Evolutionary conservation across 805 yeast species (phyloP).

Genomic region (Saccharomycopsis fodiens): DNA sequence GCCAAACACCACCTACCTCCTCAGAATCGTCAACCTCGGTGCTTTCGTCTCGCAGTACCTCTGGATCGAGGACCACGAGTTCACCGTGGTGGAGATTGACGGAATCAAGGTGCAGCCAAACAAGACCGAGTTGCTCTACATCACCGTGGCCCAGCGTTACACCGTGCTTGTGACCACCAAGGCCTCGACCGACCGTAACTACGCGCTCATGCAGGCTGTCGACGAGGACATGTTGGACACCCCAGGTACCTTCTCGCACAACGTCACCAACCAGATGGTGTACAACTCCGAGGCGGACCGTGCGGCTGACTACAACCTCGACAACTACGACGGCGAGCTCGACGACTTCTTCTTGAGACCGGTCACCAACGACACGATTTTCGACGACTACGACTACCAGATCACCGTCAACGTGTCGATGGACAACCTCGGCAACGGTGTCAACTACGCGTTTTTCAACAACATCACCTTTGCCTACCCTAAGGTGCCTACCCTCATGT

Average conservation of each 20-base stretch:
- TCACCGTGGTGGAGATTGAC: conserved; percentile 86
- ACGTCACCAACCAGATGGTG: conserved; percentile 67
- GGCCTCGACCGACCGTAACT: conserved; percentile 54
- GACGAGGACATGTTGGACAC: conserved; percentile 81
- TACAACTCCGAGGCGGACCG: conserved; percentile 42
- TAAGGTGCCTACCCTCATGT: conserved; percentile 75
- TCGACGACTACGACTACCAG: conserved; percentile 60
- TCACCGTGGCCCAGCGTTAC: conserved; percentile 90
- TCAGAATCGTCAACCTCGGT: conserved; percentile 80
- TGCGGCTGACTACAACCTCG: conserved; percentile 32
- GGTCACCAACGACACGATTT: conserved; percentile 41
- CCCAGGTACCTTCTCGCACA: conserved; percentile 58
- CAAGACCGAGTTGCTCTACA: conserved; percentile 61
- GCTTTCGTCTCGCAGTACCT: conserved; percentile 88
- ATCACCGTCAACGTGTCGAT: conserved; percentile 69
- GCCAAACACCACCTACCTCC: conserved; percentile 78
- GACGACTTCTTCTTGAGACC: conserved; percentile 83
- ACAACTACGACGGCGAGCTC: conserved; percentile 34
- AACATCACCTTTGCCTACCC: conserved; percentile 72
- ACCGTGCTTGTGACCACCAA: conserved; percentile 72
- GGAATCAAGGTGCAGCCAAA: conserved; percentile 79
- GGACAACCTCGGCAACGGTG: conserved; percentile 82
- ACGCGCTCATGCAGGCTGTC: conserved; percentile 72
- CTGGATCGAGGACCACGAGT: conserved; percentile 79
- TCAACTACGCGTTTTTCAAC: conserved; percentile 95